Base-by-base conservation (phyloP, 2,329 filamentous ascomycete species). In the Phialocephala subalpina region DNA sequence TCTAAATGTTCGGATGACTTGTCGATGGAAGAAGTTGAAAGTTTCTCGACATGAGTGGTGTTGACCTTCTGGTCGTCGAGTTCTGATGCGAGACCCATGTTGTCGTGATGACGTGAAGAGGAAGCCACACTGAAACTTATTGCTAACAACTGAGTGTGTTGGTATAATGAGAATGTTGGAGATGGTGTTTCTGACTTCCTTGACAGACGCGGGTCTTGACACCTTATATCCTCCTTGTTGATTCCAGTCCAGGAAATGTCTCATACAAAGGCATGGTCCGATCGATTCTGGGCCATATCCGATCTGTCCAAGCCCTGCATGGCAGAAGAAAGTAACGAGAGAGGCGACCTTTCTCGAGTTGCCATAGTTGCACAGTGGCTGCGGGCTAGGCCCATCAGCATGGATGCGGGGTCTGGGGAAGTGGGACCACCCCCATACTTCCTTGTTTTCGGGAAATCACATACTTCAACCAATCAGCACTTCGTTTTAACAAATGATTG, bases 21-120 rank as follows among this genome's bases (percentile, higher is more conserved):
- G 20, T 35, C 40, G 16, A 58, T 14, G 56, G 63, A 63, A 36
- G 60, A 52, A 25, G 64, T 20, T 12, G 62, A 66, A n/a, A 63
- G 22, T 36, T 63, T 61, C 56, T 67, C 69, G 42, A 71, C 63
- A 47, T 71, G 69, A 38, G 45, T 40, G 20, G 62, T 42, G 35
- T 66, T 57, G 20, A 33, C 27, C 36, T 70, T 67, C 2, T 14
- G 16, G 33, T 63, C 58, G n/a, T 61, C 57, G 20, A 38, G 33
- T 45, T 45, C 36, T 58, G 62, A 64, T n/a, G 25, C 22, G 38
- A 35, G 14, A 55, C 33, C 64, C 58, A 66, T 66, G 22, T 14
- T 60, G 64, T 35, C 12, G 27, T 12, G 25, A 25, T 20, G 20
- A 11, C 9, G 42, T 18, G 20, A 38, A 52, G 42, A 18, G 7